Evolutionary conservation across 176 grass and related monocot species (phyloP), one percentile per base, ranked within the genome.

Genomic region (Triticum monococcum): DNA sequence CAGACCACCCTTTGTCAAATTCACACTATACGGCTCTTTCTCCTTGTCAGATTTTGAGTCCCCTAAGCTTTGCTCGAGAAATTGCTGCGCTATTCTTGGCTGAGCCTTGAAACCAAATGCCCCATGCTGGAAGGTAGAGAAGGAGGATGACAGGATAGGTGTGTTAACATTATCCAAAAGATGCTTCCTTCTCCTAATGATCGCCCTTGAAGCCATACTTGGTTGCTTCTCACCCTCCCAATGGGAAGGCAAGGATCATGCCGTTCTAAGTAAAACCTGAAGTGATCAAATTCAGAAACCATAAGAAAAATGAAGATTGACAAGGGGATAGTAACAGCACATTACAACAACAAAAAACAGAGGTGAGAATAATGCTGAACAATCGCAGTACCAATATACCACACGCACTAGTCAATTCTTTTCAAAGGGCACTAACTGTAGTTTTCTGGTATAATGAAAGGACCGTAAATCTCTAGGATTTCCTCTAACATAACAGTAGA

Each of bases 161-260:
- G 63, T 62, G 52, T 72, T 87, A 46, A 91, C 30, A 79, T 91
- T 87, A 23, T 91, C 90, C 36, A 91, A 77, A 71, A 96, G 59
- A 75, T 85, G 37, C 20, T 93, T 94, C 84, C 89, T 92, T 88
- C 97, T 89, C 77, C 94, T 96, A 64, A 91, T 32, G 22, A 99
- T 90, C 36, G 92, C 94, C 74, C 87, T 87, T 61, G 92, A 92
- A 87, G 97, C 87, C 97, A 99, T 99, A 72, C 38, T 92, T 72
- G 52, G 78, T 82, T 65, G 18, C 30, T 87, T 88, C 83, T 92
- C 88, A 88, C 64, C 79, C 88, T 90, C 37, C 85, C 50, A 59
- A 65, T 64, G 7, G 52, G 43, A 91, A 89, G 81, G 48, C 37
- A 88, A 86, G 66, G 84, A 60, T 95, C 90, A 98, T 92, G 86